Evolutionary conservation across 345 rosid genomes (phyloP).

Genomic region (Bruguiera gymnorhiza): DNA sequence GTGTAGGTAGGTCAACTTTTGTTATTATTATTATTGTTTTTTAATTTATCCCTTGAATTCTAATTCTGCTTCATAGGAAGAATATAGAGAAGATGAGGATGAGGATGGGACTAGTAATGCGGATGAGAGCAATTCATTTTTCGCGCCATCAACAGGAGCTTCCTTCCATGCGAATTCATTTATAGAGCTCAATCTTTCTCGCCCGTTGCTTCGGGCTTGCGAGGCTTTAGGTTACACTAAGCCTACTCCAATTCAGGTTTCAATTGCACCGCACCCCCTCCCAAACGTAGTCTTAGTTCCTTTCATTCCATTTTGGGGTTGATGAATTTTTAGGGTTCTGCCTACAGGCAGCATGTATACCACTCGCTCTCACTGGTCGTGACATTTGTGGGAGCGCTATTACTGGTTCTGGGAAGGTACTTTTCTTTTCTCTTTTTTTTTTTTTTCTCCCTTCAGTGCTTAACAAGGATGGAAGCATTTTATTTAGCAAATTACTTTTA

Average conservation of each 20-base stretch:
- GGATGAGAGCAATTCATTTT: conserved; percentile 55
- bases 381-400: conserved; percentile 97
- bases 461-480: too few relatives aligned
- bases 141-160: conserved; percentile 59
- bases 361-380: conserved; percentile 80
- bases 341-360: conserved; percentile 85
- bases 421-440: background rate
- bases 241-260: conserved; percentile 96
- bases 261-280: background rate
- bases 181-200: conserved; percentile 82
- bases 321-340: conserved; percentile 5
- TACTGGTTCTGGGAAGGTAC: conserved; percentile 98
- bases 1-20: background rate
- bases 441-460: too few relatives aligned
- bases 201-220: conserved; percentile 88
- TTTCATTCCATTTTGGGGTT: background rate
- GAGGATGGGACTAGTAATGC: conserved; percentile 32
- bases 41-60: background rate
- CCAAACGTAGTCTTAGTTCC: background rate
- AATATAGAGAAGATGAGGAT: conserved; percentile 58
- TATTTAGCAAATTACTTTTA: background rate
- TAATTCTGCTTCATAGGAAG: conserved; percentile 46
- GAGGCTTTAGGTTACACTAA: conserved; percentile 82
- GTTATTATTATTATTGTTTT: background rate
- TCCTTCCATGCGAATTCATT: conserved; percentile 83